Evolutionary conservation across 1,284 basidiomycete genomes (phyloP).

Genomic region (Cutaneotrichosporon spelunceum): DNA sequence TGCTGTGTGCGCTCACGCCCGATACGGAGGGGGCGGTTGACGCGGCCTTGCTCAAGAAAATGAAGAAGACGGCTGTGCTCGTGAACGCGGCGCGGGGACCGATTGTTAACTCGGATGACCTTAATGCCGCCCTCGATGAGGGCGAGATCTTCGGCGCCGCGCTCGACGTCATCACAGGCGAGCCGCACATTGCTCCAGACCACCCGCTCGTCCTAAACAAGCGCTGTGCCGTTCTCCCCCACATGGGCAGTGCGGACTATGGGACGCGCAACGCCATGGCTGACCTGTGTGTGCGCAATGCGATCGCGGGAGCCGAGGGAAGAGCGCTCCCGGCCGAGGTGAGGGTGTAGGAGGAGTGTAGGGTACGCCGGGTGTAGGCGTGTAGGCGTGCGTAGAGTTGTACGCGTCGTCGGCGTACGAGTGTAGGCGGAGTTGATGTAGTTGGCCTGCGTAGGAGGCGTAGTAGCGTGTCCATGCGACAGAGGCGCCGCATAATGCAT

Average conservation of each 20-base stretch:
- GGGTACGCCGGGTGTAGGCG: too few relatives aligned
- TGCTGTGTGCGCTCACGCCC: conserved; percentile 74
- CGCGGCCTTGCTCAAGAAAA: conserved; percentile 67
- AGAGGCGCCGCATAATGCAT: too few relatives aligned
- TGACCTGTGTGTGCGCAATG: conserved; percentile 55
- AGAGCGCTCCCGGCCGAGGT: conserved; percentile 41
- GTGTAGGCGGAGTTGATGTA: too few relatives aligned
- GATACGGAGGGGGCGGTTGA: conserved; percentile 71
- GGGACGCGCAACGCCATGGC: conserved; percentile 84
- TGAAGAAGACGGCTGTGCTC: conserved; percentile 78
- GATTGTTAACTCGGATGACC: conserved; percentile 81
- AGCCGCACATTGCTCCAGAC: conserved; percentile 70
- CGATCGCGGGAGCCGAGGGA: conserved; percentile 36
- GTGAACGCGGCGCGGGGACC: conserved; percentile 73
- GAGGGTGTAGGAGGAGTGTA: conserved; percentile 24
- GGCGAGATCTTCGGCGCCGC: conserved; percentile 86
- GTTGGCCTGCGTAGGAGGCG: too few relatives aligned
- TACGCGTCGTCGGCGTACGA: too few relatives aligned
- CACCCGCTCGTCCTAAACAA: conserved; percentile 70
- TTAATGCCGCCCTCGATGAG: conserved; percentile 71
- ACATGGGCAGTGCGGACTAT: conserved; percentile 82
- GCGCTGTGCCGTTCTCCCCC: conserved; percentile 65
- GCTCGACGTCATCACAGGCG: conserved; percentile 88
- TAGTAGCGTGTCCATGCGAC: too few relatives aligned
- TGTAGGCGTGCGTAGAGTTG: too few relatives aligned